Conservation (phyloP, 768 basidiomycete species). For the Tylopilus felleus region DNA sequence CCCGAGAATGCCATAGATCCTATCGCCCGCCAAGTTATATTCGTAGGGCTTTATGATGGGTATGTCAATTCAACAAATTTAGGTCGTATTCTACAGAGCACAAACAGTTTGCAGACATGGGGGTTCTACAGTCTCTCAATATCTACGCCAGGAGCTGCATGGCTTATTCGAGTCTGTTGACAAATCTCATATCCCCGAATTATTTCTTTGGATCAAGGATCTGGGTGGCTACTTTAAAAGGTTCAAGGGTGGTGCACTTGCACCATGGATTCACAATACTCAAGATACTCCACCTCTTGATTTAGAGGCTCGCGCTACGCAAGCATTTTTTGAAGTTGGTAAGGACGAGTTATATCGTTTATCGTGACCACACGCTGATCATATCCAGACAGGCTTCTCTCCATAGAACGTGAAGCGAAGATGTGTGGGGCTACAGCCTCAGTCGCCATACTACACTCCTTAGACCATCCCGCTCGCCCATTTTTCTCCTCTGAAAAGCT, state of each 20-base stretch:
- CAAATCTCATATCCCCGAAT: slow-evolving; percentile 67
- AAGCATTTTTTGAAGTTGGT: slow-evolving; percentile 82
- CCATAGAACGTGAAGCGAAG: slow-evolving; percentile 64
- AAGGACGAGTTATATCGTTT: slow-evolving; percentile 1
- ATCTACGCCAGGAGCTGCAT: slow-evolving; percentile 81
- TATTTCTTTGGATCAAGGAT: slow-evolving; percentile 73
- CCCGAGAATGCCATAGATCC: slow-evolving; percentile 49
- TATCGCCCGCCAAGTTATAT: slow-evolving; percentile 73
- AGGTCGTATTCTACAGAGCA: not conserved
- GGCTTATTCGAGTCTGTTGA: slow-evolving; percentile 77
- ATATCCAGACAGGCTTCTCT: slow-evolving; percentile 63
- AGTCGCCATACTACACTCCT: slow-evolving; percentile 84
- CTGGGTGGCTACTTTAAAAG: slow-evolving; percentile 90
- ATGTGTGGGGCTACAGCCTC: slow-evolving; percentile 89
- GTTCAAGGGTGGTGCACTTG: slow-evolving; percentile 75
- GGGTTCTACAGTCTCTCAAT: slow-evolving; percentile 86
- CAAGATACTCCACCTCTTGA: slow-evolving; percentile 46
- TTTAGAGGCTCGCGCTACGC: slow-evolving; percentile 80
- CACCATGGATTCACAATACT: slow-evolving; percentile 53
- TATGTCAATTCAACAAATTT: slow-evolving; percentile 30
- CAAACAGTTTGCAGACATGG: slow-evolving; percentile 70
- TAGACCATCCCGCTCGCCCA: slow-evolving; percentile 75
- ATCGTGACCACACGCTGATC: slow-evolving; percentile 3
- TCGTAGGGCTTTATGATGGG: slow-evolving; percentile 93
- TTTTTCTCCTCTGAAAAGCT: slow-evolving; percentile 79